A percentile compares a stretch with the other conserved stretches of the same genome.
Evolutionary conservation across 768 basidiomycete genomes (phyloP).

Genomic region (Pisolithus sp.): DNA sequence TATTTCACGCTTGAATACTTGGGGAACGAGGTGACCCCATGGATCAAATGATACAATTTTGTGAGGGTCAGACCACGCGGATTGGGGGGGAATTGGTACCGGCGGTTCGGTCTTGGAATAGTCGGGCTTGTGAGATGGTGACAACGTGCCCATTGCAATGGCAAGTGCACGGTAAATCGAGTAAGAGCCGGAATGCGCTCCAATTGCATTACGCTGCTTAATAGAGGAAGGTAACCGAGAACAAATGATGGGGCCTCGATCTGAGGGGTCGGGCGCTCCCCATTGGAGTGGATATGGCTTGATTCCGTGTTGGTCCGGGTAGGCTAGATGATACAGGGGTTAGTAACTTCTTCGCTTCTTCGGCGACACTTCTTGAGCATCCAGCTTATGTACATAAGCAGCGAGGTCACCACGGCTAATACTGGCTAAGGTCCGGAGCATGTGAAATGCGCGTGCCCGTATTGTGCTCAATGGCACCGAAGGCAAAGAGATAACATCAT

Average conservation of each 20-base stretch:
- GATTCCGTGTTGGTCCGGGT: constrained; percentile 92
- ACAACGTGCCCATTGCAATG: constrained; percentile 82
- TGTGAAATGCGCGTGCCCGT: constrained; percentile 2
- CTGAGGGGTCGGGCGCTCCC: constrained; percentile 60
- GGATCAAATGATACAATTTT: constrained; percentile 95
- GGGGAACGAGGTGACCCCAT: constrained; percentile 83
- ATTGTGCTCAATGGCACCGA: neutral
- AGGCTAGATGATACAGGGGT: constrained; percentile 37
- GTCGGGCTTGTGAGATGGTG: constrained; percentile 75
- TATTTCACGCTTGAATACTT: constrained; percentile 56
- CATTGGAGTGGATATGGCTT: constrained; percentile 72
- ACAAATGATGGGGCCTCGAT: constrained; percentile 84
- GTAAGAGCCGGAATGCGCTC: constrained; percentile 90
- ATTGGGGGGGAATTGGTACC: constrained; percentile 67
- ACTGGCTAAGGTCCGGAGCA: constrained; percentile 9
- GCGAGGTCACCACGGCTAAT: constrained; percentile 5
- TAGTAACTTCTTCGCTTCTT: constrained; percentile 6
- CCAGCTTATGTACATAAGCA: constrained; percentile 3
- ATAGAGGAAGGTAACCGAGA: constrained; percentile 78
- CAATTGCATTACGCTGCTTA: constrained; percentile 89
- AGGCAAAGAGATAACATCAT: neutral
- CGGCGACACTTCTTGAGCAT: neutral
- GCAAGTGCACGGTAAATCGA: constrained; percentile 91
- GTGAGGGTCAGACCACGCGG: constrained; percentile 64
- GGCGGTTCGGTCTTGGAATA: constrained; percentile 83